These are phyloP conservation scores for Corylus americana DNA, from an alignment of 306 rosid species.

Conservation along the genomic window DNA sequence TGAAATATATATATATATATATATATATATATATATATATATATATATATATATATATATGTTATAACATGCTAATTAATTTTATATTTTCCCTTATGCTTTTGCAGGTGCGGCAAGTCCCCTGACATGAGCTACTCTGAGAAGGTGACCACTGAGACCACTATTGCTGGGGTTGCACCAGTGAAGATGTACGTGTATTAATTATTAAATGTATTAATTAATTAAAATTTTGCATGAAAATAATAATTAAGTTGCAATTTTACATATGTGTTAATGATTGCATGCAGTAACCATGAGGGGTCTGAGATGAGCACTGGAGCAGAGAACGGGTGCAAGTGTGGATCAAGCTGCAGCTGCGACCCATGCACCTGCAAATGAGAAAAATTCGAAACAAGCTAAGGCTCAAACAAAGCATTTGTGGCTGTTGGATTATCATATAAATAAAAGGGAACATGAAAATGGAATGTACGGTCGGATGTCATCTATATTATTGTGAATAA, in stretches of 20 bases:
- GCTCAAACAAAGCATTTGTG: neutral
- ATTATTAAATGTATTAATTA: no score
- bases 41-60: no score
- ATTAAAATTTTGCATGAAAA: no score
- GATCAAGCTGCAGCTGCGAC: slow-evolving; percentile 29
- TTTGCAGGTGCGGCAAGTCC: slow-evolving; percentile 25
- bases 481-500: no score
- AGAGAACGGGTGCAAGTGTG: slow-evolving; percentile 35
- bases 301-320: slow-evolving; percentile 43
- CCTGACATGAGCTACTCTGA: slow-evolving; percentile 33
- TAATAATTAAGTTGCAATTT: no score
- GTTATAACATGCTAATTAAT: no score
- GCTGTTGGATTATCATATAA: neutral
- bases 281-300: slow-evolving; percentile 23
- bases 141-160: slow-evolving; percentile 25
- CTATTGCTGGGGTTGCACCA: slow-evolving; percentile 38
- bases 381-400: neutral
- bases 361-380: slow-evolving; percentile 35
- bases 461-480: no score
- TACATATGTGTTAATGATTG: neutral
- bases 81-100: neutral
- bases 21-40: no score
- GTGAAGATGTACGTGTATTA: slow-evolving; percentile 28
- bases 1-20: no score
- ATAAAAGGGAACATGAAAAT: no score